Percentiles rank a stretch among this genome's conserved stretches.
These are phyloP conservation scores for Polygonum maritimum DNA, from an alignment of 148 eudicot genomes.

Conservation along the genomic window DNA sequence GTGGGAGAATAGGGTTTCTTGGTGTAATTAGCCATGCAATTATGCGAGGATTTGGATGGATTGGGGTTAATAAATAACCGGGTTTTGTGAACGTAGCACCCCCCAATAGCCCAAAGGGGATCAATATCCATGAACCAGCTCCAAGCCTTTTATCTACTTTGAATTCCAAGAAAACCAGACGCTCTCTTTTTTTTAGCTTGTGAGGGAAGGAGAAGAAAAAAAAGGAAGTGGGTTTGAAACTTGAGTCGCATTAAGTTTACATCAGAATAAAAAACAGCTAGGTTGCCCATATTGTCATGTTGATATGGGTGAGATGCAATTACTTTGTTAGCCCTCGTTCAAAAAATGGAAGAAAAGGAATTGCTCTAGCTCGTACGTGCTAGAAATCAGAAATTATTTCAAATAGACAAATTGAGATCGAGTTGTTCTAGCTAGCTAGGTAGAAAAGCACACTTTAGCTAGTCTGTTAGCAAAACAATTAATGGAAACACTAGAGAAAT, in stretches of 20 bases:
- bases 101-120: slow-evolving; percentile 7
- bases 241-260: background rate
- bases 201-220: background rate
- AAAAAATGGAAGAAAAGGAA: too few species aligned
- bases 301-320: background rate
- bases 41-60: background rate
- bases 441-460: too few species aligned
- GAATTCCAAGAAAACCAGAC: background rate
- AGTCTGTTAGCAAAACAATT: too few species aligned
- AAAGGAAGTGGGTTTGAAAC: background rate
- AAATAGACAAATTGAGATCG: too few species aligned
- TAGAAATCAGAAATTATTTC: too few species aligned
- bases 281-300: background rate
- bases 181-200: background rate
- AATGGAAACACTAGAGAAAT: too few species aligned
- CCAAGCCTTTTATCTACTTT: background rate
- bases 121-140: slow-evolving; percentile 16
- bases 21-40: slow-evolving; percentile 4
- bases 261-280: background rate
- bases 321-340: background rate
- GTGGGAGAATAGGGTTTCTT: background rate
- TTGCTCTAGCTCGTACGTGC: too few species aligned
- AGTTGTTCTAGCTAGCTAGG: too few species aligned
- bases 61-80: background rate
- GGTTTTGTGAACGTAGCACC: background rate